Evolutionary conservation across 495 filamentous ascomycete species (phyloP).

Genomic region (Neohortaea acidophila): DNA sequence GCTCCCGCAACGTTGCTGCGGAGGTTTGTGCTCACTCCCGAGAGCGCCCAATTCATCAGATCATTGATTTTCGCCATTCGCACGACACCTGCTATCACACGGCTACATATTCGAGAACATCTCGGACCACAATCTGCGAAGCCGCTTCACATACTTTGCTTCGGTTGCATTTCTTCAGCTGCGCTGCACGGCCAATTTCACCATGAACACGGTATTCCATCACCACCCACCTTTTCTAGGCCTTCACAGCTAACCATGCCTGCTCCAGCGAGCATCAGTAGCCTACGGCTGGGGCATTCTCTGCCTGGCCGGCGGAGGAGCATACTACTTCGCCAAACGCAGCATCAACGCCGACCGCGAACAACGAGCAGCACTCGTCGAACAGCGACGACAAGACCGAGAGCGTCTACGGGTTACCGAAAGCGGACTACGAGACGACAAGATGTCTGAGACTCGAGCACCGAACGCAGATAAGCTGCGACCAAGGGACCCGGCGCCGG

Average conservation of each 20-base stretch:
- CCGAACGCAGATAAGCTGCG: slow-evolving; percentile 1
- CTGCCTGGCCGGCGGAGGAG: slow-evolving; percentile 70
- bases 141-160: no score
- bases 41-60: no score
- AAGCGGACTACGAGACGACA: neutral
- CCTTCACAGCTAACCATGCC: neutral
- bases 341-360: slow-evolving; percentile 81
- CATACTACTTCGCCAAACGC: slow-evolving; percentile 92
- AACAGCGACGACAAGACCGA: slow-evolving; percentile 12
- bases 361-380: slow-evolving; percentile 49
- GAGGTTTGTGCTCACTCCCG: no score
- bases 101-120: no score
- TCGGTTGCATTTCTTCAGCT: no score
- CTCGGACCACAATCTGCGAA: no score
- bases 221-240: neutral
- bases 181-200: no score
- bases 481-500: slow-evolving; percentile 48
- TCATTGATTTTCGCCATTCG: no score
- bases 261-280: slow-evolving; percentile 19
- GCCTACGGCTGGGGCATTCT: slow-evolving; percentile 66
- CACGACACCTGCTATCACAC: no score
- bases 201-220: slow-evolving; percentile 18
- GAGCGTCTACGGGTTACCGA: slow-evolving; percentile 11
- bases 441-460: slow-evolving; percentile 26
- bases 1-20: no score